Evolutionary conservation across 2,329 filamentous ascomycete genomes (phyloP), one percentile per base, ranked within the genome.

Genomic region (Cladosporium sp.): DNA sequence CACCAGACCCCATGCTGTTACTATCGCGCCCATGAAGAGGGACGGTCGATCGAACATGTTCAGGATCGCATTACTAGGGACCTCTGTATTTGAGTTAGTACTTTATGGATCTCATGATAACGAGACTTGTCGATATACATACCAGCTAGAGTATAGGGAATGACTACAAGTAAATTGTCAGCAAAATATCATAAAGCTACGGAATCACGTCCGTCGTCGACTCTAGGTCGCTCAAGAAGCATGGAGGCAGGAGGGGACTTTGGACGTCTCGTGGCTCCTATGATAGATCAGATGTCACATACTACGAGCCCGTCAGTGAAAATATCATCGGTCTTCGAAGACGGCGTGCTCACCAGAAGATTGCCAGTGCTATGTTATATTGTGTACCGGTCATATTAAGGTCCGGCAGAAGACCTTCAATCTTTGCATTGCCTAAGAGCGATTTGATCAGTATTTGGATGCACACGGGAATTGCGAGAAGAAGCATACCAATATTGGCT

Each of bases 1-100:
- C 2, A 70, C 65, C 36, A 72, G 62, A 2, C 70, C 70, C 61
- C 67, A 73, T 2, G 61, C 64, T 8, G 71, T 39, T 5, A 68
- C 70, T 32, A 73, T 66, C 22, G 57, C 48, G 0, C 71, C 65
- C 35, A 80, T 74, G 62, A 73, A 58, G 66, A 70, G 70, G 12
- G 69, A 64, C 44, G 65, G 68, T 2, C 75, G 83, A 6, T 79
- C 76, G 53, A 79, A 66, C 32, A 66, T 67, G 62, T 78, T 78
- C 58, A 79, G 68, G 34, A 77, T 69, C 8, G 78, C 62, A 58
- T 78, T 78, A 58, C 70, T 74, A 35, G 75, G 68, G 4, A 76
- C 69, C 62, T 80, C 78, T 59, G 78, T 75, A 2, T 20, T 76
- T 6, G 77, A 74, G 59, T 80, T 79, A 7, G 52, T 13, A 4